Percentiles rank a stretch among this genome's conserved stretches.
These are phyloP conservation scores for Poa pratensis DNA, from an alignment of 176 grass and related monocot species.

Conservation along the genomic window DNA sequence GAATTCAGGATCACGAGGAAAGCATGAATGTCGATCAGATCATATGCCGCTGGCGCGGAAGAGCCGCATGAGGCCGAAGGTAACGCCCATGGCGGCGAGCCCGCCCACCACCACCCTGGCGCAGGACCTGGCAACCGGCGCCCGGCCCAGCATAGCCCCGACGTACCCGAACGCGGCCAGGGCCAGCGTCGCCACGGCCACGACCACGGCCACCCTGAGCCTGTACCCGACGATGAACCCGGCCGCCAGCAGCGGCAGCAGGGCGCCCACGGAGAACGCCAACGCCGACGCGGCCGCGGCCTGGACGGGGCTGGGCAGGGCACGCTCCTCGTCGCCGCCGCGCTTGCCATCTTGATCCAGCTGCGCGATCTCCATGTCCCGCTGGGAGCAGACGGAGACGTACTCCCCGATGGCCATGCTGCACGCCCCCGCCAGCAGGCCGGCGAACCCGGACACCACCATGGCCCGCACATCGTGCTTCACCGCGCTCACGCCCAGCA, in stretches of 20 bases:
- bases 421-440: slow-evolving; percentile 68
- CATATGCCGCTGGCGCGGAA: slow-evolving; percentile 57
- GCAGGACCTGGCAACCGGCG: slow-evolving; percentile 43
- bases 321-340: slow-evolving; percentile 35
- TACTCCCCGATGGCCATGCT: slow-evolving; percentile 90
- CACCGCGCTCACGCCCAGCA: slow-evolving; percentile 79
- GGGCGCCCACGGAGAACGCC: slow-evolving; percentile 57
- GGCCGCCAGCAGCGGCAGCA: slow-evolving; percentile 63
- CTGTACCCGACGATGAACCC: slow-evolving; percentile 57
- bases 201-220: slow-evolving; percentile 51
- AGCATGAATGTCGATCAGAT: too few species aligned
- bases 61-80: slow-evolving; percentile 64
- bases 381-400: slow-evolving; percentile 81
- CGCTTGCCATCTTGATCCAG: slow-evolving; percentile 39
- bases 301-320: slow-evolving; percentile 55
- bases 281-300: slow-evolving; percentile 61
- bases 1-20: background rate
- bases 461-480: slow-evolving; percentile 57
- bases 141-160: slow-evolving; percentile 57
- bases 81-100: slow-evolving; percentile 58
- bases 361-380: slow-evolving; percentile 68
- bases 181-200: slow-evolving; percentile 41
- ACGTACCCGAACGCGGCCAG: slow-evolving; percentile 57
- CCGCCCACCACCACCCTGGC: slow-evolving; percentile 51
- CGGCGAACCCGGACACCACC: slow-evolving; percentile 74